These are phyloP conservation scores for Thymus mandschuricus DNA, from an alignment of 257 asterid species.

Conservation along the genomic window DNA sequence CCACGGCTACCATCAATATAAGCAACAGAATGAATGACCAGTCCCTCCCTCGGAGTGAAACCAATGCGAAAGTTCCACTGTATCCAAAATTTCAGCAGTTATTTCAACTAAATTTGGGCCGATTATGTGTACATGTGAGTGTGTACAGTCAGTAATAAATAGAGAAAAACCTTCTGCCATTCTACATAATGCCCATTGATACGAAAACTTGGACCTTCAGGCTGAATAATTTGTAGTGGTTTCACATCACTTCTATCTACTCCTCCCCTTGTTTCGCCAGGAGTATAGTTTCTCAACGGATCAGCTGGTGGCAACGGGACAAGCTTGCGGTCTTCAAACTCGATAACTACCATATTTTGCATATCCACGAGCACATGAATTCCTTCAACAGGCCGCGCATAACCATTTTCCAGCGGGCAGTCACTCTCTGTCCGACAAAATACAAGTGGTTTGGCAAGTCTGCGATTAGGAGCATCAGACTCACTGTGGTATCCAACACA, in stretches of 20 bases:
- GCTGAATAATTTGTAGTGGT: conserved; percentile 81
- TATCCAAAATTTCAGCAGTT: conserved; percentile 36
- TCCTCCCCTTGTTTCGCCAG: conserved; percentile 96
- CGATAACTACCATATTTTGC: conserved; percentile 91
- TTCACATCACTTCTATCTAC: conserved; percentile 96
- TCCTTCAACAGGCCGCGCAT: conserved; percentile 98
- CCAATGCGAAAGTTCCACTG: conserved; percentile 99
- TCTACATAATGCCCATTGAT: conserved; percentile 78
- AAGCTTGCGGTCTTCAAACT: conserved; percentile 92
- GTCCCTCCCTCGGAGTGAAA: conserved; percentile 96
- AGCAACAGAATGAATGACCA: conserved; percentile 96
- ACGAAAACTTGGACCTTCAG: conserved; percentile 99
- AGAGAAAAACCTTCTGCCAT: conserved; percentile 85
- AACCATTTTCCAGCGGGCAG: conserved; percentile 97
- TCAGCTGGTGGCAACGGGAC: conserved; percentile 97
- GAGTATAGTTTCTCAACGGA: conserved; percentile 90
- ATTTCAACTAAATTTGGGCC: conserved; percentile 9
- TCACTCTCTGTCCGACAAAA: conserved; percentile 95
- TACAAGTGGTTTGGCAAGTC: conserved; percentile 96
- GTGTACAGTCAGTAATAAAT: conserved; percentile 15
- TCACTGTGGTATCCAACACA: conserved; percentile 92
- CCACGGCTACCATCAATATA: conserved; percentile 97
- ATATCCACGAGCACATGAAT: conserved; percentile 91
- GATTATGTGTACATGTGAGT: conserved; percentile 6
- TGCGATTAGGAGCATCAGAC: conserved; percentile 90